Evolutionary conservation across 371 early-diverging fungal genomes (phyloP), one percentile per base, ranked within the genome.

Genomic region (Syncephalis plumigaleata): DNA sequence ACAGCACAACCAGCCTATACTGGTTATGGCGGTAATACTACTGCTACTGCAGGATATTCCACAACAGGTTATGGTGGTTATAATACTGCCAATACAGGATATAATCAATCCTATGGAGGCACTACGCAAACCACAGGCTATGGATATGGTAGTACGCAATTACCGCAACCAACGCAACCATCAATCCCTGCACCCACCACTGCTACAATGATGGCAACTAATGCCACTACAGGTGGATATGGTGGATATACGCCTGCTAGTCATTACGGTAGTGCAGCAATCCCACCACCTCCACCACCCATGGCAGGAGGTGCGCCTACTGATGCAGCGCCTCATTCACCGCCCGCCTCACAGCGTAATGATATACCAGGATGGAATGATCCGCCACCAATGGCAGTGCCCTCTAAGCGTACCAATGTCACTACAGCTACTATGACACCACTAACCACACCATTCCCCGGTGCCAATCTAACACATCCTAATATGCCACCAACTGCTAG

Each of bases 291-390:
- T 46, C 27, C 49, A 55, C 52, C 57, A 36, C 43, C 25, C 13
- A 55, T 58, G 2, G 53, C 57, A 13, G n/a, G n/a, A n/a, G n/a
- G n/a, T n/a, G n/a, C n/a, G n/a, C n/a, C n/a, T n/a, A n/a, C n/a
- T n/a, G n/a, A n/a, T n/a, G n/a, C 56, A 55, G 52, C 58, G 54
- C 24, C 50, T 53, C 23, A 55, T 15, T 52, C 57, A 24, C 47
- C 55, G 16, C 58, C 64, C 20, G 50, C 59, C 18, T 54, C 61
- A n/a, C 64, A 62, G 27, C 59, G 59, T 27, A 60, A 61, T 43
- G 54, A 61, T 36, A 60, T 57, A 21, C 51, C 61, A 16, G 60
- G 65, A 20, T 75, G 75, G 75, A 74, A 77, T 48, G 75, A 77
- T 51, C 73, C 74, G 25, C 75, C 65, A 40, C 27, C 57, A 38